Conservation (phyloP, 2,329 filamentous ascomycete species). For the Nothomitra cinnamomea region DNA sequence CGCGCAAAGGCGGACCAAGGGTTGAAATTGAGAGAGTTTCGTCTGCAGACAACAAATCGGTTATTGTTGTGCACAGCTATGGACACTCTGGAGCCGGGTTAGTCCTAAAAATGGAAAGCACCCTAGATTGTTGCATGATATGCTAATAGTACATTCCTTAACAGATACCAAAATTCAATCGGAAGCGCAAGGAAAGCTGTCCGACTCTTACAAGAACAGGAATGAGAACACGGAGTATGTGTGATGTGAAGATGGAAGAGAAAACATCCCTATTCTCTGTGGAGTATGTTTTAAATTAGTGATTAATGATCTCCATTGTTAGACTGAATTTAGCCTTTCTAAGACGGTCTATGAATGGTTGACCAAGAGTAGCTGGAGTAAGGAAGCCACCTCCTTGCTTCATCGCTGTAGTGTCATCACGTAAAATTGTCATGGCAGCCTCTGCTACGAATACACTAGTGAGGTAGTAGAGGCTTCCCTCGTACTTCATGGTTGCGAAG, state of each 20-base stretch:
- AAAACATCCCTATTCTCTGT: neutral
- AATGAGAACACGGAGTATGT: neutral
- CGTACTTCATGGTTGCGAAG: conserved; percentile 24
- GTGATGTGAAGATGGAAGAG: neutral
- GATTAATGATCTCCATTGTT: conserved; percentile 30
- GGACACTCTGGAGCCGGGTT: conserved; percentile 30
- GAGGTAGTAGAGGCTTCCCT: conserved; percentile 26
- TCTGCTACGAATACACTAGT: conserved; percentile 38
- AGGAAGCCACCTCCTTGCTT: conserved; percentile 48
- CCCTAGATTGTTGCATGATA: neutral
- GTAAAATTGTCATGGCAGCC: conserved; percentile 46
- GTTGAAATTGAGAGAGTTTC: conserved; percentile 21
- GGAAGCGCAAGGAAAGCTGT: conserved; percentile 15
- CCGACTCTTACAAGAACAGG: neutral
- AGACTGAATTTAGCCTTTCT: conserved; percentile 44
- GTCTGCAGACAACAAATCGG: conserved; percentile 13
- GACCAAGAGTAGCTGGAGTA: conserved; percentile 55
- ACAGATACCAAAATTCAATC: conserved; percentile 14
- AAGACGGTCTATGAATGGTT: conserved; percentile 46
- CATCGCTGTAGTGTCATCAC: conserved; percentile 38
- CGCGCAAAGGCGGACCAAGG: conserved; percentile 25
- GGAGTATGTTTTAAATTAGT: conserved; percentile 1
- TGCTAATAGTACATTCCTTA: neutral
- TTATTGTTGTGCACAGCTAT: conserved; percentile 28
- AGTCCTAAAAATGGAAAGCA: neutral